Evolutionary conservation across 805 yeast genomes (phyloP), one percentile per base, ranked within the genome.

Genomic region (Zygotorulaspora danielsina): DNA sequence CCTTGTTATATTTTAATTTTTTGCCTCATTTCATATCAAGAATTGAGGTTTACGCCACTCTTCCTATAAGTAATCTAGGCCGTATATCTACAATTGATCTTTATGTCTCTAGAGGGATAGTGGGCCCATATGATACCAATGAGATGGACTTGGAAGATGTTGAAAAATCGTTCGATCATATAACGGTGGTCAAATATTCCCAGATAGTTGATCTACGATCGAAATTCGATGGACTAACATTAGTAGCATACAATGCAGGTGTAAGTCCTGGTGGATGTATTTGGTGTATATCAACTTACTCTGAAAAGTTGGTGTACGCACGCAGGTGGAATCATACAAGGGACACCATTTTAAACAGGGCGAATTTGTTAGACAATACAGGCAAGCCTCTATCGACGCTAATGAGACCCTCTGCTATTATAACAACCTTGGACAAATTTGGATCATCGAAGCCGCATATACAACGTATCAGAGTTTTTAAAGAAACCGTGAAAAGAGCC

Each of bases 301-400:
- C 80, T 12, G 97, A 90, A 49, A 81, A 81, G 46, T 66, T 89
- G n/a, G 68, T 90, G 2, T 86, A 87, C 60, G 95, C 96, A 0
- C 88, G 93, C 2, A 78, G 84, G 32, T 93, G 97, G 97, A 90
- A 89, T 59, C 97, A 93, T 57, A 81, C 97, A 1, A 79, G 79
- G 48, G 97, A 90, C 55, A 74, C 85, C 0, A 88, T 88, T 50
- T 64, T 93, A 37, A 83, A 81, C 46, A 80, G 88, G 19, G 84
- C 93, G 3, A 71, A 72, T 16, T 61, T 84, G 13, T 56, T 81
- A 27, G 76, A 77, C 34, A 59, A 53, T 44, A 67, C 71, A 19
- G 87, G 88, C 8, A 76, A 70, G 29, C 79, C 87, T 1, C 64
- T 78, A n/a, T 71, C 84, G 1, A 73, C 75, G 28, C 66, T 89